Percentiles rank a stretch among this genome's conserved stretches.
Evolutionary conservation across 2,329 filamentous ascomycete species (phyloP).

Genomic region (Monosporascus sp.): DNA sequence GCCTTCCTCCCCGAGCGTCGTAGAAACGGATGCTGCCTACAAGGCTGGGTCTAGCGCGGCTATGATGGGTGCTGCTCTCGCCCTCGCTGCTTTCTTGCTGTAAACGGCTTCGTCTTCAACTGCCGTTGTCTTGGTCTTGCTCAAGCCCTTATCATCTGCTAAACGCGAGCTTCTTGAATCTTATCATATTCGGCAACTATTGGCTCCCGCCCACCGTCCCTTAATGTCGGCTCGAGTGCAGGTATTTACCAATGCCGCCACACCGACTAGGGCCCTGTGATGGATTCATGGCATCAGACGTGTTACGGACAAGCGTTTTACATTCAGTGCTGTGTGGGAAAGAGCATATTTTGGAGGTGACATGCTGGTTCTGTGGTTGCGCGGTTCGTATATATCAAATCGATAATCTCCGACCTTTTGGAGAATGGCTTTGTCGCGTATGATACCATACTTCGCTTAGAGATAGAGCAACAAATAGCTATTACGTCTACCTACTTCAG

Average conservation of each 20-base stretch:
- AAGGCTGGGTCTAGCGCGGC: slow-evolving; percentile 1
- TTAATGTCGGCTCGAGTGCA: too few species aligned
- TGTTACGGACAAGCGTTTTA: too few species aligned
- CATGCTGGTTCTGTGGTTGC: not conserved
- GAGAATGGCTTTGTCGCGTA: not conserved
- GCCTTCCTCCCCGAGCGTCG: not conserved
- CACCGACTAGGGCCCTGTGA: too few species aligned
- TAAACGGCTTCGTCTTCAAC: slow-evolving; percentile 6
- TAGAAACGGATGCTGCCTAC: not conserved
- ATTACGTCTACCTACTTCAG: not conserved
- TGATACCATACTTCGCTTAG: not conserved
- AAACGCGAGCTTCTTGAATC: too few species aligned
- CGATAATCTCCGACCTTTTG: not conserved
- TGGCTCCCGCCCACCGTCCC: too few species aligned
- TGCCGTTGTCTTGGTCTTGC: not conserved
- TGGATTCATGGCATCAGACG: too few species aligned
- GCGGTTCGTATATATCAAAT: not conserved
- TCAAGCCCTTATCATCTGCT: too few species aligned
- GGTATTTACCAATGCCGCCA: too few species aligned
- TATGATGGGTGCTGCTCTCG: slow-evolving; percentile 1
- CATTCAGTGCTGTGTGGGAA: too few species aligned
- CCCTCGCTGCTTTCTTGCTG: not conserved
- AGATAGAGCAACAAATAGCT: not conserved
- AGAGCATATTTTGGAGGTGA: too few species aligned
- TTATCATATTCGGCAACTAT: too few species aligned